phyloP scores from a whole-genome alignment of 148 eudicot genomes.

The Suaeda aralocaspica region DNA sequence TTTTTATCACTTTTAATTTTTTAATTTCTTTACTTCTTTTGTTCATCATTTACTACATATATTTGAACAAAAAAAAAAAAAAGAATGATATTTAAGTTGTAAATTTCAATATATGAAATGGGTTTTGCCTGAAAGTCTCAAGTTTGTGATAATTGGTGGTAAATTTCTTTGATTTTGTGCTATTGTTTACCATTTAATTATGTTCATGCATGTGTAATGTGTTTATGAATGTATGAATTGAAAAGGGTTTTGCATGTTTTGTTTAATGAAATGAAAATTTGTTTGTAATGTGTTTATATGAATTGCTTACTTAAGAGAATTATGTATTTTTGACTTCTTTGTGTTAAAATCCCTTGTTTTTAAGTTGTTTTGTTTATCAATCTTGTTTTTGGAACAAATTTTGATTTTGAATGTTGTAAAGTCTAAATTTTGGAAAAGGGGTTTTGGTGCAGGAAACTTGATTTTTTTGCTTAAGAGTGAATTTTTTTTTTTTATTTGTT shows the following conservation, averaged over 20 bases:
- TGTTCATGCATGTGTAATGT: too few relatives aligned
- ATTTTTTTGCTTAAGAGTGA: too few relatives aligned
- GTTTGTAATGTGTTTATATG: too few relatives aligned
- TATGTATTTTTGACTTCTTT: too few relatives aligned
- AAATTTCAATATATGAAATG: too few relatives aligned
- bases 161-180: neutral
- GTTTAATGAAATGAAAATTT: too few relatives aligned
- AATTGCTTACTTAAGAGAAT: too few relatives aligned
- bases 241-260: neutral
- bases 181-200: too few relatives aligned
- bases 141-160: neutral
- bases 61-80: neutral
- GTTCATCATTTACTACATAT: neutral
- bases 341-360: neutral
- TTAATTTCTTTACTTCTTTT: neutral
- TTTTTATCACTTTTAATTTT: neutral
- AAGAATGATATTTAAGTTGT: too few relatives aligned
- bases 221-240: neutral
- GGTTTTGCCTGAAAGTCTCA: neutral
- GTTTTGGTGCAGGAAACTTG: too few relatives aligned
- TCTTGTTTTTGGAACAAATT: neutral
- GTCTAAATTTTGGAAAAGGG: too few relatives aligned
- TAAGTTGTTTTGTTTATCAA: neutral
- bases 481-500: neutral
- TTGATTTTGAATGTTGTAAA: neutral